Conservation (phyloP, 2,329 filamentous ascomycete genomes). For the Annulohypoxylon truncatum region DNA sequence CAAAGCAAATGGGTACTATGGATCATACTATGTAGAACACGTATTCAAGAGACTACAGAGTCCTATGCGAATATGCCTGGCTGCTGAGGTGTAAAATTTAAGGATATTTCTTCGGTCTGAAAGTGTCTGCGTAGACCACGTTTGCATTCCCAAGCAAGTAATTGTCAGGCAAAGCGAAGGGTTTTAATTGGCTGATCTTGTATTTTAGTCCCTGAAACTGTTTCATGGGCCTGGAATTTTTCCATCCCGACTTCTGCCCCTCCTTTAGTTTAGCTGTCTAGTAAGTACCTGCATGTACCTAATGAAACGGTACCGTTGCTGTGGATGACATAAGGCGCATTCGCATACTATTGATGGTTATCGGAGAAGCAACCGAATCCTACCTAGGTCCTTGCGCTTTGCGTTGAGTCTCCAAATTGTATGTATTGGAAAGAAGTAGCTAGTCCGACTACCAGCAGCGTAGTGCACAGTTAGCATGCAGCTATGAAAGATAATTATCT, state of each 20-base stretch:
- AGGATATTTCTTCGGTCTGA: neutral
- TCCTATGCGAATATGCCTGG: neutral
- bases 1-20: neutral
- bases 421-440: neutral
- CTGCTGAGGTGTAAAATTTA: neutral
- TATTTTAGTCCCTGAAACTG: constrained; percentile 40
- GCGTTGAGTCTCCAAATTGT: neutral
- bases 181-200: constrained; percentile 31
- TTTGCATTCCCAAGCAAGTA: constrained; percentile 39
- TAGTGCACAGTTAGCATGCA: neutral
- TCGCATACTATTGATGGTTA: too few relatives aligned
- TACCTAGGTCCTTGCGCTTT: neutral
- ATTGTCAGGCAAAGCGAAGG: constrained; percentile 14
- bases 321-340: too few relatives aligned
- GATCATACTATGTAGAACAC: neutral
- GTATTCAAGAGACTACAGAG: neutral
- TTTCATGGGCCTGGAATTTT: constrained; percentile 38
- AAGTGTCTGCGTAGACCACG: constrained; percentile 6
- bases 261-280: constrained; percentile 1
- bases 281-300: constrained; percentile 14
- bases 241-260: constrained; percentile 5
- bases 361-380: neutral
- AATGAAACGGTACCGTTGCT: too few relatives aligned
- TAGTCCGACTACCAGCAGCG: too few relatives aligned
- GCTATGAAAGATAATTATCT: neutral